These are phyloP conservation scores for Fusarium sp. DNA, from an alignment of 2,329 filamentous ascomycete species.

Conservation along the genomic window DNA sequence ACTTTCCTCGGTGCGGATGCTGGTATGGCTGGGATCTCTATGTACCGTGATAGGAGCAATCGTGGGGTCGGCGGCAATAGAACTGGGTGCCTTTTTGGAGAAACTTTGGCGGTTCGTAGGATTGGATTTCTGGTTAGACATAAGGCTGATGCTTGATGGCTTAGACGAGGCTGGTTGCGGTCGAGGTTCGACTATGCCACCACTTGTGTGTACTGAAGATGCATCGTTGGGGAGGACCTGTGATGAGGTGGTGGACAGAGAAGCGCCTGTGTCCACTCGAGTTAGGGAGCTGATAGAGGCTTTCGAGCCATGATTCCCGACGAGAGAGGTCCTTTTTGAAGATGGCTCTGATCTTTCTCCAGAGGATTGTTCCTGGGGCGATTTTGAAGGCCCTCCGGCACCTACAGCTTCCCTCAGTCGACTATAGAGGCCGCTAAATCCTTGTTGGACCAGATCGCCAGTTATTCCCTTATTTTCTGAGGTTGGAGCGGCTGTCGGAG, in stretches of 20 bases:
- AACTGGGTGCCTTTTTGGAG: constrained; percentile 58
- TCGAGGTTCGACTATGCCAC: constrained; percentile 55
- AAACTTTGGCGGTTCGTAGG: constrained; percentile 56
- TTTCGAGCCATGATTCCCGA: constrained; percentile 57
- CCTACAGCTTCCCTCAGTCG: constrained; percentile 87
- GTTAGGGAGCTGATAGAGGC: constrained; percentile 56
- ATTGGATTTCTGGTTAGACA: constrained; percentile 59
- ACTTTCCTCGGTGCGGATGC: constrained; percentile 59
- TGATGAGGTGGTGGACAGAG: constrained; percentile 50
- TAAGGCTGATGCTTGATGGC: constrained; percentile 61
- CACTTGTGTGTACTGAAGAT: constrained; percentile 54
- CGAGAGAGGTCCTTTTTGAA: constrained; percentile 59
- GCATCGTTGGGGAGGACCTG: constrained; percentile 50
- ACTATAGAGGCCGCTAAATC: constrained; percentile 89
- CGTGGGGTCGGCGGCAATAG: constrained; percentile 57
- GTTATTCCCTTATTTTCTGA: constrained; percentile 77
- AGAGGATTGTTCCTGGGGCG: constrained; percentile 50
- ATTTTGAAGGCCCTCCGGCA: constrained; percentile 65
- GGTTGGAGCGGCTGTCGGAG: constrained; percentile 68
- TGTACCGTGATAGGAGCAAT: constrained; percentile 66
- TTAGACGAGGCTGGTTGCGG: constrained; percentile 61
- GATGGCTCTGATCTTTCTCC: constrained; percentile 50
- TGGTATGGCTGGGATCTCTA: constrained; percentile 60
- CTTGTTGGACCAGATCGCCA: constrained; percentile 83
- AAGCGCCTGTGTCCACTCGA: constrained; percentile 56